Evolutionary conservation across 768 basidiomycete genomes (phyloP).

Genomic region (Calocybe indica): DNA sequence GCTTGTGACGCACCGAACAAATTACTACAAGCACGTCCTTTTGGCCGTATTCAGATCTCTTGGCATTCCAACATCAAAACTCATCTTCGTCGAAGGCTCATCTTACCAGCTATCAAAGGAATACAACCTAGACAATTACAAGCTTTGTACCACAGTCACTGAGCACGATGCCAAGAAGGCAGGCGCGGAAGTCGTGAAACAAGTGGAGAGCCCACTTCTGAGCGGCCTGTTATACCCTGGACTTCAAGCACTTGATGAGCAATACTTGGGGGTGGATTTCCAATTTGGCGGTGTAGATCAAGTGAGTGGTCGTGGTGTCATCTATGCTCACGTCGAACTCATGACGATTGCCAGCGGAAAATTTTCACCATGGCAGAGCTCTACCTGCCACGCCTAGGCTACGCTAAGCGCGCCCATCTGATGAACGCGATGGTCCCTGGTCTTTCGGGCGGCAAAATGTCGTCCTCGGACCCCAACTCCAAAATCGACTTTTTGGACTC

Average conservation of each 20-base stretch:
- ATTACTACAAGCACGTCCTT: constrained; percentile 85
- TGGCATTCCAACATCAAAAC: constrained; percentile 81
- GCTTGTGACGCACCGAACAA: constrained; percentile 80
- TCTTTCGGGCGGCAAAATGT: constrained; percentile 95
- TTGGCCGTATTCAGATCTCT: constrained; percentile 81
- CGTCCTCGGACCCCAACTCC: constrained; percentile 93
- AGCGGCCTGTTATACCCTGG: constrained; percentile 95
- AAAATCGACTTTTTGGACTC: constrained; percentile 97
- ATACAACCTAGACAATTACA: constrained; percentile 95
- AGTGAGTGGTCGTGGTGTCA: constrained; percentile 37
- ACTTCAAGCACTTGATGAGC: constrained; percentile 93
- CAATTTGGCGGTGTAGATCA: constrained; percentile 99
- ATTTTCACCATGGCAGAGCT: constrained; percentile 98
- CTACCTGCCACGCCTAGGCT: constrained; percentile 91
- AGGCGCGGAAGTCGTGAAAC: constrained; percentile 98
- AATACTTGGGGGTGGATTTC: constrained; percentile 94
- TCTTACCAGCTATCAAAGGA: constrained; percentile 88
- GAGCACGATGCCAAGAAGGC: constrained; percentile 98
- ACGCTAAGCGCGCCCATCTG: constrained; percentile 89
- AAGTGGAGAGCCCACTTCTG: constrained; percentile 86
- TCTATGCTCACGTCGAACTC: background rate
- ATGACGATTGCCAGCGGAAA: constrained; percentile 61
- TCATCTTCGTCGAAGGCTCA: constrained; percentile 84
- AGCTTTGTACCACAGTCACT: constrained; percentile 82
- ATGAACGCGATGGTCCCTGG: constrained; percentile 99